Percentiles rank a stretch among this genome's conserved stretches.
phyloP scores from a whole-genome alignment of 2,329 filamentous ascomycete species.

The Neurospora sp. region DNA sequence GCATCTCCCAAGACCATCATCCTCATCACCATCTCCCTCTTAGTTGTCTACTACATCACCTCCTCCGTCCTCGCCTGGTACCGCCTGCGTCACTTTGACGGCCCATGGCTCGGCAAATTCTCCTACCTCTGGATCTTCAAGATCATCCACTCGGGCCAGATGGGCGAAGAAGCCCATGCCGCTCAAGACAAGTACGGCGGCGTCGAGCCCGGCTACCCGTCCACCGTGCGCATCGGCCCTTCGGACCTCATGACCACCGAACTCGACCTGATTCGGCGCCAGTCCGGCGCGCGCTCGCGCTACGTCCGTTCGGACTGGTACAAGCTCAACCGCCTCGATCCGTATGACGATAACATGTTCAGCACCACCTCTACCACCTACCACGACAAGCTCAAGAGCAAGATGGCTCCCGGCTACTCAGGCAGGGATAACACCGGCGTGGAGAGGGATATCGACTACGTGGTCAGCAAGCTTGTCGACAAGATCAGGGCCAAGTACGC shows the following conservation, averaged over 20 bases:
- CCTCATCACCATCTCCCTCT: background rate
- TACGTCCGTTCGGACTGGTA: constrained; percentile 30
- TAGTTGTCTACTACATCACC: constrained; percentile 9
- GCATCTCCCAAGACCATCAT: background rate
- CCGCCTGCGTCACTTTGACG: constrained; percentile 19
- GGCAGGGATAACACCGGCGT: constrained; percentile 20
- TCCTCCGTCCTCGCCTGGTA: constrained; percentile 10
- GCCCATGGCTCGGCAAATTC: constrained; percentile 21
- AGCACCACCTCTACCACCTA: constrained; percentile 23
- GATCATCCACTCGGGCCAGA: constrained; percentile 15
- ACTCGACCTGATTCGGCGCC: constrained; percentile 21
- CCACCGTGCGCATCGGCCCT: constrained; percentile 26
- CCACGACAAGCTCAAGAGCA: constrained; percentile 22
- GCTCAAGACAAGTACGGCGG: constrained; percentile 17
- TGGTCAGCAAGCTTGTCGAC: constrained; percentile 10
- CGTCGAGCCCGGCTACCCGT: background rate
- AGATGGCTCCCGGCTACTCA: constrained; percentile 18
- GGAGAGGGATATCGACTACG: constrained; percentile 18
- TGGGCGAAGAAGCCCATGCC: constrained; percentile 16
- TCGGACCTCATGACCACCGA: constrained; percentile 26
- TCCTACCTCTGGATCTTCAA: constrained; percentile 24
- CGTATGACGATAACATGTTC: constrained; percentile 37
- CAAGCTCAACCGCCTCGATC: constrained; percentile 36
- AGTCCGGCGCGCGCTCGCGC: constrained; percentile 18
- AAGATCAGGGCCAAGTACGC: constrained; percentile 15